Conservation (phyloP, 805 yeast genomes). For the Nakazawaea siamensis region DNA sequence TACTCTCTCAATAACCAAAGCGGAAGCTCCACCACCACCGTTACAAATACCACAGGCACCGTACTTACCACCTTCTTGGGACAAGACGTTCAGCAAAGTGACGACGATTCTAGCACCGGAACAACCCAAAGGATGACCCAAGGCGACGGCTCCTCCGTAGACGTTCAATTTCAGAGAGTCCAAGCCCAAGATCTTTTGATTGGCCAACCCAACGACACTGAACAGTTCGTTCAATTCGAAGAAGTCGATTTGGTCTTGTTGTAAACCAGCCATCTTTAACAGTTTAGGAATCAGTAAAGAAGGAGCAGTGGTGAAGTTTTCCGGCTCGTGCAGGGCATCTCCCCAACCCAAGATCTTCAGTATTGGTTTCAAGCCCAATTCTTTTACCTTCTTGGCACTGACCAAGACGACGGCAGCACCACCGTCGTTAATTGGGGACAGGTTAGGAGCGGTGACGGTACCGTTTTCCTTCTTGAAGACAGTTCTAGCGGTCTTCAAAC, state of each 20-base stretch:
- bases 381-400: constrained; percentile 76
- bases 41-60: constrained; percentile 98
- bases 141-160: constrained; percentile 94
- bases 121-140: constrained; percentile 93
- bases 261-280: constrained; percentile 71
- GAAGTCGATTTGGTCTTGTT: constrained; percentile 66
- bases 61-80: constrained; percentile 77
- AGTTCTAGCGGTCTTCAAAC: constrained; percentile 78
- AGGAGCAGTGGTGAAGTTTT: constrained; percentile 95
- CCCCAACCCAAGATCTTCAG: constrained; percentile 94
- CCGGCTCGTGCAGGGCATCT: constrained; percentile 94
- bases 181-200: constrained; percentile 59
- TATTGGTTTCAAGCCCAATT: constrained; percentile 79
- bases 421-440: constrained; percentile 95
- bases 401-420: constrained; percentile 92
- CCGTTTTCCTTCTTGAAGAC: constrained; percentile 93
- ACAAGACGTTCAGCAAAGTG: constrained; percentile 71
- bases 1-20: constrained; percentile 71
- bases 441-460: constrained; percentile 95
- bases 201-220: constrained; percentile 92
- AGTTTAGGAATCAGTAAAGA: constrained; percentile 95
- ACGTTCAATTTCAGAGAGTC: constrained; percentile 68
- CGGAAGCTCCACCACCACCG: constrained; percentile 99
- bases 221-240: constrained; percentile 98
- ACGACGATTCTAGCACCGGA: constrained; percentile 94